Conservation (phyloP, 768 basidiomycete species). For the Lentinus brumalis region DNA sequence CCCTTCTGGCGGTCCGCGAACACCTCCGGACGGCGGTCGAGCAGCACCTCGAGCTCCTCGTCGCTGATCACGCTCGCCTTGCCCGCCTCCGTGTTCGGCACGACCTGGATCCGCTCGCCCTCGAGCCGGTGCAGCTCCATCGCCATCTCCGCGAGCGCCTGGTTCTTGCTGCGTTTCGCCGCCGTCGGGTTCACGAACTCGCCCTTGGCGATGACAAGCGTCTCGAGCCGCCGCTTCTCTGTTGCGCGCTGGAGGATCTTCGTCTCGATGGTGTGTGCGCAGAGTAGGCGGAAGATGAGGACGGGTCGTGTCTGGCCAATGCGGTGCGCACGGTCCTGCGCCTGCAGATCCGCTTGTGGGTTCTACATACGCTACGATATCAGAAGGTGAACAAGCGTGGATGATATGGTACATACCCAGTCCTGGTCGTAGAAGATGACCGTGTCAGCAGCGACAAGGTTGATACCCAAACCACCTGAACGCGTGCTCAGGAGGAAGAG, state of each 20-base stretch:
- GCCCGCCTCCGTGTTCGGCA: conserved; percentile 69
- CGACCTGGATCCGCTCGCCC: conserved; percentile 88
- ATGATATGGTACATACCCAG: conserved; percentile 58
- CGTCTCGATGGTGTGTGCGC: conserved; percentile 87
- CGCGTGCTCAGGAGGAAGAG: conserved; percentile 83
- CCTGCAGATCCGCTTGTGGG: conserved; percentile 96
- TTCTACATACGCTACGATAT: conserved; percentile 49
- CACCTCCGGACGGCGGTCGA: conserved; percentile 79
- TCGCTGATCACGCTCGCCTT: conserved; percentile 79
- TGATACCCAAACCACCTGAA: conserved; percentile 80
- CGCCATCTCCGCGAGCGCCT: conserved; percentile 81
- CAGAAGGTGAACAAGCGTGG: background rate
- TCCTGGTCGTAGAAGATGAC: conserved; percentile 95
- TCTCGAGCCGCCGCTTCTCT: conserved; percentile 89
- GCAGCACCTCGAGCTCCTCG: conserved; percentile 73
- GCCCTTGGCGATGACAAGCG: conserved; percentile 92
- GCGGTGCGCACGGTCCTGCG: conserved; percentile 93
- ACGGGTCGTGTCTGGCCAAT: conserved; percentile 94
- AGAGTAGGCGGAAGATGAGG: conserved; percentile 85
- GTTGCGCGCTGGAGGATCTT: conserved; percentile 87
- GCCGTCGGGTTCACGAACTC: conserved; percentile 81
- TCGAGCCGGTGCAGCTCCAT: conserved; percentile 77
- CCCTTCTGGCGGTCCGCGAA: conserved; percentile 71
- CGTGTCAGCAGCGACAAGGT: conserved; percentile 81
- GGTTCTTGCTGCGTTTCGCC: conserved; percentile 51